Base-by-base conservation (phyloP, 1,284 basidiomycete genomes). In the Boletellus deceptivus region DNA sequence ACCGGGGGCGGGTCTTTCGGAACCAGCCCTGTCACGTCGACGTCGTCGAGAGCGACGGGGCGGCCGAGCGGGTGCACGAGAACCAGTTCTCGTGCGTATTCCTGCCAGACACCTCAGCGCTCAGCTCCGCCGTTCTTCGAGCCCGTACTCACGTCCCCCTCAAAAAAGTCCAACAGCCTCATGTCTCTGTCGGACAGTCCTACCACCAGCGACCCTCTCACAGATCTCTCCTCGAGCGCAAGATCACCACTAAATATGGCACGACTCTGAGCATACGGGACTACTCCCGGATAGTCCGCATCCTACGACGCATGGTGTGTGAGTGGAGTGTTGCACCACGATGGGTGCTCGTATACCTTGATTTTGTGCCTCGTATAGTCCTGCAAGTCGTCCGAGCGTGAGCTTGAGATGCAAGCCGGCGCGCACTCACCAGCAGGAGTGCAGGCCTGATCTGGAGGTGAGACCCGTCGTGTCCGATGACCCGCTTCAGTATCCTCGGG, bases 221-320 rank as follows among this genome's bases (percentile, higher is more conserved):
- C 87, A 33, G 71, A 77, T 45, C 72, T 67, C 48, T 83, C 79
- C 50, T 83, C 77, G 9, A 59, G 62, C 8, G 64, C 57, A 25
- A 86, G 71, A 6, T 78, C 75, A 36, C 65, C 66, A 14, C 62
- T 56, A 40, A 82, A 76, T 25, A 84, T 67, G 8, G 57, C 55
- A 16, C 65, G 56, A 34, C 79, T 79, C 43, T 68, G 68, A n/a
- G 68, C 62, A 52, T 78, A 80, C 0, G 84, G 78, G 13, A 91
- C 64, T 16, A 93, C 75, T 0, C 82, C 92, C 0, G 93, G 93
- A 62, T 95, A 96, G 65, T 93, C 90, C 50, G 72, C 81, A 47
- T 62, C 53, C 84, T 88, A 56, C n/a, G 22, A 14, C 22, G 17
- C 49, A 31, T 45, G 44, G 20, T 38, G 27, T 18, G 43, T 56